Evolutionary conservation across 257 asterid species (phyloP).

Genomic region (Solanum piurae): DNA sequence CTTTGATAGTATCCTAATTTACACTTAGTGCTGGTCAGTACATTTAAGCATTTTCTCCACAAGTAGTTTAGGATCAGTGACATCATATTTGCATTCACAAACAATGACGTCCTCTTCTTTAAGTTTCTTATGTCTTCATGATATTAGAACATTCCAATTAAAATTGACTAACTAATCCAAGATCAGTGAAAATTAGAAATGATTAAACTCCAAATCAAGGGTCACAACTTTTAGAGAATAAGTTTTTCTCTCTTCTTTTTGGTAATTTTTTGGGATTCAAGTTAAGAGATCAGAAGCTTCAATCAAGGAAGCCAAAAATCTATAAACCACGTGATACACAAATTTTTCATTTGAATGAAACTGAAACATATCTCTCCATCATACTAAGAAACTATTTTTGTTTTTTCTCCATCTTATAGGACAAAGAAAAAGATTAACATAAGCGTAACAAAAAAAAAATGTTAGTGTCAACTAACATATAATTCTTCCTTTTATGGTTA

Average conservation of each 20-base stretch:
- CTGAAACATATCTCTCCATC: neutral
- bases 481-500: neutral
- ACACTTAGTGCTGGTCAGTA: too few species aligned
- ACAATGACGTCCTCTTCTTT: slow-evolving; percentile 71
- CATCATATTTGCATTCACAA: slow-evolving; percentile 63
- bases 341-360: neutral
- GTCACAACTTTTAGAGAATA: neutral
- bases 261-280: too few species aligned
- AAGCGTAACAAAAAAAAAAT: too few species aligned
- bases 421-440: too few species aligned
- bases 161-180: neutral
- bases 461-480: too few species aligned
- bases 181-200: neutral
- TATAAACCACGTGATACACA: neutral
- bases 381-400: neutral
- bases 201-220: neutral
- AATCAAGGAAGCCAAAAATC: neutral
- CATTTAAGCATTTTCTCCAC: slow-evolving; percentile 1
- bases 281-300: too few species aligned
- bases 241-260: too few species aligned
- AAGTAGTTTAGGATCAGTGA: slow-evolving; percentile 55
- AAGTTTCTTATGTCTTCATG: slow-evolving; percentile 41
- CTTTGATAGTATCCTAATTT: too few species aligned
- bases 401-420: neutral
- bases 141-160: neutral